Percentiles rank a stretch among this genome's conserved stretches.
Evolutionary conservation across 179 eudicot species (phyloP).

Genomic region (Silene coronaria): DNA sequence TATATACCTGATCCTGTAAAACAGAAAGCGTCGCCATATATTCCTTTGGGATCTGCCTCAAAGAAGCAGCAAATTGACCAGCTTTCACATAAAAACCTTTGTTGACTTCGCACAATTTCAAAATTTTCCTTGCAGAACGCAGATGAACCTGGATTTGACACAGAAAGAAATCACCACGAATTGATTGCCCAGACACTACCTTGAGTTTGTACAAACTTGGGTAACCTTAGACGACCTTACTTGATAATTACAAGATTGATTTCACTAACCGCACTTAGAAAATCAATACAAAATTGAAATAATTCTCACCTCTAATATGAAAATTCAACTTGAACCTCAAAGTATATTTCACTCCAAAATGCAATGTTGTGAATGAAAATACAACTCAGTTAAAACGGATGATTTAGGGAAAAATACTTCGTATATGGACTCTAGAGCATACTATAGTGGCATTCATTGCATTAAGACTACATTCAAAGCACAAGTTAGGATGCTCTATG

Average conservation of each 20-base stretch:
- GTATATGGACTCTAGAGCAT: too few species aligned
- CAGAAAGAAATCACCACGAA: neutral
- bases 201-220: neutral
- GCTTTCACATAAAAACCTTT: slow-evolving; percentile 92
- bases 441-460: too few species aligned
- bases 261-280: neutral
- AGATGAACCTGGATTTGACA: slow-evolving; percentile 59
- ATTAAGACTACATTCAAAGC: too few species aligned
- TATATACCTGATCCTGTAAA: slow-evolving; percentile 79
- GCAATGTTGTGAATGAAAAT: too few species aligned
- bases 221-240: neutral
- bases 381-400: too few species aligned
- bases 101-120: slow-evolving; percentile 65
- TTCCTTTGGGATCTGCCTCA: slow-evolving; percentile 75
- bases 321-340: neutral
- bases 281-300: neutral
- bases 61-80: slow-evolving; percentile 89
- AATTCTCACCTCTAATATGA: neutral
- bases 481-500: too few species aligned
- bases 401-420: too few species aligned
- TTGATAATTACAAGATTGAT: neutral
- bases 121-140: slow-evolving; percentile 69
- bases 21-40: slow-evolving; percentile 69
- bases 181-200: neutral
- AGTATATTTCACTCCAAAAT: too few species aligned